Evolutionary conservation across 768 basidiomycete species (phyloP), one percentile per base, ranked within the genome.

Genomic region (Kwoniella heveanensis): DNA sequence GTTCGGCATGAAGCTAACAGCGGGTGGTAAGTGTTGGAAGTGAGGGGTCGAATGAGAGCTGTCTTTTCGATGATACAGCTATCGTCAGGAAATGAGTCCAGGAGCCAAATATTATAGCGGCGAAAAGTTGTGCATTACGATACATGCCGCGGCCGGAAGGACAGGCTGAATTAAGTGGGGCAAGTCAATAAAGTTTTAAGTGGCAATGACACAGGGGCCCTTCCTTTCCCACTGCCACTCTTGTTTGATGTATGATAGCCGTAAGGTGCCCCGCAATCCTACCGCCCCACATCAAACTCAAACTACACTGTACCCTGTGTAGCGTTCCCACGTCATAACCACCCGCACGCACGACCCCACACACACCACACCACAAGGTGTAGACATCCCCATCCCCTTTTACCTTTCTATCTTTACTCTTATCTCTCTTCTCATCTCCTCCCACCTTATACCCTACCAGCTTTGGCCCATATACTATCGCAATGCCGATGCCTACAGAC

Each of bases 1-100:
- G 57, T 67, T 71, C 32, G 69, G 68, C 75, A 77, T 77, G 37
- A 8, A 25, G 54, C 9, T 39, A 21, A 13, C 13, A 32, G 32
- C 32, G 13, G 32, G 32, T 32, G 32, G 32, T 32, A 13, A 32
- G 32, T 32, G 32, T 32, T n/a, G 32, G 32, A 32, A 6, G 32
- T 32, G n/a, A n/a, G n/a, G n/a, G 32, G 32, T 32, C 13, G 32
- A 32, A 32, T 32, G 32, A 5, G 13, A 13, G 13, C 13, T 32
- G 32, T 32, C 32, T 13, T 32, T 32, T 32, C n/a, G n/a, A n/a
- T n/a, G n/a, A n/a, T n/a, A n/a, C n/a, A n/a, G n/a, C n/a, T n/a
- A n/a, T n/a, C n/a, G n/a, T n/a, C n/a, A n/a, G n/a, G n/a, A n/a
- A n/a, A n/a, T n/a, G n/a, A n/a, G n/a, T n/a, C n/a, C n/a, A n/a